Percentiles rank a stretch among this genome's conserved stretches.
phyloP scores from a whole-genome alignment of 73 alveolate species.

The Durusdinium trenchii region DNA sequence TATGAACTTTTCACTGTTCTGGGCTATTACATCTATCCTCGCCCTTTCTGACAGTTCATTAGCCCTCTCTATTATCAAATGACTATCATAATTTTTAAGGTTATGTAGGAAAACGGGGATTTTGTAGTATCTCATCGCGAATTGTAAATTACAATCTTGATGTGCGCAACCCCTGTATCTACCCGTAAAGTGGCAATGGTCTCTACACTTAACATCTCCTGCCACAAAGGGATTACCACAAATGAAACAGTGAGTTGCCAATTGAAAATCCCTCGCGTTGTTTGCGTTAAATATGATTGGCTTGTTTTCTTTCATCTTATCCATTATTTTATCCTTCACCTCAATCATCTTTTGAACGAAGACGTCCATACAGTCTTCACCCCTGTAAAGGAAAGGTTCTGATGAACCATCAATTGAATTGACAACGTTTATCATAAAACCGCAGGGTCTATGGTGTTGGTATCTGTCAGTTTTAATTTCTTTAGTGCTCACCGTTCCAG shows the following conservation, averaged over 20 bases:
- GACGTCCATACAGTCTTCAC: not conserved
- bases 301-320: not conserved
- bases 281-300: not conserved
- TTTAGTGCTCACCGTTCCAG: not conserved
- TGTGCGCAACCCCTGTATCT: conserved; percentile 26
- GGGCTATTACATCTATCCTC: not conserved
- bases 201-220: not conserved
- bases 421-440: not conserved
- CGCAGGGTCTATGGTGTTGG: conserved; percentile 41
- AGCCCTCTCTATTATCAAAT: not conserved
- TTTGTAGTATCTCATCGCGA: not conserved
- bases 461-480: not conserved
- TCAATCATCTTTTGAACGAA: not conserved
- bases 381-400: not conserved
- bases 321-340: not conserved
- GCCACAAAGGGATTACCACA: not conserved
- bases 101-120: conserved; percentile 15
- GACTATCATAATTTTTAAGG: not conserved
- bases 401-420: not conserved
- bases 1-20: not conserved
- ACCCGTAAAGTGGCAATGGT: conserved; percentile 32
- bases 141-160: not conserved
- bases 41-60: not conserved
- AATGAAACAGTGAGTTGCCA: not conserved
- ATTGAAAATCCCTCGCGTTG: not conserved